Conservation (phyloP, 768 basidiomycete species). For the Leccinellum albellum region DNA sequence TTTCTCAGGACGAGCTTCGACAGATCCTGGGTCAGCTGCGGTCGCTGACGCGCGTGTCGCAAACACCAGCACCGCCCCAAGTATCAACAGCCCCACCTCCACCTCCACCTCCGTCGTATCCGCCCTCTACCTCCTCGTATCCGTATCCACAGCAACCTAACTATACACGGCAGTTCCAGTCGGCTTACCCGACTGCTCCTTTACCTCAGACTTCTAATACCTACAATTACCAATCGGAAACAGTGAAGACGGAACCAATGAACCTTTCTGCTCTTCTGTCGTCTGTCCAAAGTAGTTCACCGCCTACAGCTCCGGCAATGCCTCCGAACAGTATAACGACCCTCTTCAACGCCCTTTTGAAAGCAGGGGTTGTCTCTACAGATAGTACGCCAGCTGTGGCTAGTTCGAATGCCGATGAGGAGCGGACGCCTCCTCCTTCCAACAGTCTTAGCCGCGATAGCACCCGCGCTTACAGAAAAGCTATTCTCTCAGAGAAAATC, state of each 20-base stretch:
- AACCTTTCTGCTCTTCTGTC: conserved; percentile 30
- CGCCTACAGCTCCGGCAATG: conserved; percentile 21
- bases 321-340: conserved; percentile 45
- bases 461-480: conserved; percentile 54
- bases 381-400: conserved; percentile 50
- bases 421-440: conserved; percentile 32
- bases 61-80: conserved; percentile 35
- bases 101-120: conserved; percentile 19
- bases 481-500: conserved; percentile 57
- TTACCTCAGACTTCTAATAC: conserved; percentile 30
- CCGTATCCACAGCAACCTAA: conserved; percentile 31
- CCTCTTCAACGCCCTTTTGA: conserved; percentile 65
- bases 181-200: conserved; percentile 31
- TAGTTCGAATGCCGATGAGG: conserved; percentile 30
- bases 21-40: conserved; percentile 75
- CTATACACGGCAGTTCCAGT: conserved; percentile 25
- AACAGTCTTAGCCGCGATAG: conserved; percentile 43
- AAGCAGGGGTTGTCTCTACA: conserved; percentile 72
- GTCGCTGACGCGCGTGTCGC: conserved; percentile 46
- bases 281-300: conserved; percentile 21
- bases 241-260: conserved; percentile 29
- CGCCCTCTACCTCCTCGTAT: conserved; percentile 25
- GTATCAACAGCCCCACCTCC: conserved; percentile 29
- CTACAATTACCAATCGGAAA: conserved; percentile 25
- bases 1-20: conserved; percentile 73